phyloP scores from a whole-genome alignment of 2,329 filamentous ascomycete species.

The Achaetomium macrosporum region DNA sequence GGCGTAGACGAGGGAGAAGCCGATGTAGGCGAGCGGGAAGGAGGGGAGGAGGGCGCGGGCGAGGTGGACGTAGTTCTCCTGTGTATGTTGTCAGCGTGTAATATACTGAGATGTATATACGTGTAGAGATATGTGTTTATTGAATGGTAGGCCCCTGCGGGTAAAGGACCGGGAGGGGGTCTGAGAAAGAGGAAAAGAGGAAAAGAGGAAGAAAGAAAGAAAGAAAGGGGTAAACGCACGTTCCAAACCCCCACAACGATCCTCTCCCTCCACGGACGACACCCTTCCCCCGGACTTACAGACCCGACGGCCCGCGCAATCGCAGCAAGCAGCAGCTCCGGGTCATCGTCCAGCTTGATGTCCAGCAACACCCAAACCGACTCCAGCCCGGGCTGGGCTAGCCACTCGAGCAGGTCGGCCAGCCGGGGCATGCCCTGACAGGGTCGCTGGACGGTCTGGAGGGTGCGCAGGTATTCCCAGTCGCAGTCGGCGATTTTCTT shows the following conservation, averaged over 20 bases:
- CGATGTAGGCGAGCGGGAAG: slow-evolving; percentile 63
- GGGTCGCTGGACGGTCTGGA: slow-evolving; percentile 63
- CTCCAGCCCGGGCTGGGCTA: slow-evolving; percentile 58
- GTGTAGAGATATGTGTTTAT: no score
- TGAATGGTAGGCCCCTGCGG: not conserved
- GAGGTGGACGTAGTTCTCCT: slow-evolving; percentile 63
- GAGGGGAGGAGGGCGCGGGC: slow-evolving; percentile 56
- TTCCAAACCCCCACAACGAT: slow-evolving; percentile 81
- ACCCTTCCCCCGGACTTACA: slow-evolving; percentile 33
- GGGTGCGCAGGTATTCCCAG: slow-evolving; percentile 64
- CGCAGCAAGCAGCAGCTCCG: slow-evolving; percentile 62
- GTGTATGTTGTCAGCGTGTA: not conserved
- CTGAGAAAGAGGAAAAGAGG: not conserved
- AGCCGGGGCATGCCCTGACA: slow-evolving; percentile 68
- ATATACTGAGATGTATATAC: no score
- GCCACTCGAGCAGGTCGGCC: slow-evolving; percentile 64
- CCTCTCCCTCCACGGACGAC: slow-evolving; percentile 61
- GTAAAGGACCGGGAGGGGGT: no score
- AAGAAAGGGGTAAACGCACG: slow-evolving; percentile 36
- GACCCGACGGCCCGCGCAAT: slow-evolving; percentile 59
- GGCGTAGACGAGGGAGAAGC: slow-evolving; percentile 61
- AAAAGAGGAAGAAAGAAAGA: not conserved
- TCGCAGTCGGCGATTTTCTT: slow-evolving; percentile 68
- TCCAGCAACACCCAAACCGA: slow-evolving; percentile 79
- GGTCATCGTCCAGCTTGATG: slow-evolving; percentile 74